phyloP scores from a whole-genome alignment of 805 yeast genomes.

The Candida saitoana region DNA sequence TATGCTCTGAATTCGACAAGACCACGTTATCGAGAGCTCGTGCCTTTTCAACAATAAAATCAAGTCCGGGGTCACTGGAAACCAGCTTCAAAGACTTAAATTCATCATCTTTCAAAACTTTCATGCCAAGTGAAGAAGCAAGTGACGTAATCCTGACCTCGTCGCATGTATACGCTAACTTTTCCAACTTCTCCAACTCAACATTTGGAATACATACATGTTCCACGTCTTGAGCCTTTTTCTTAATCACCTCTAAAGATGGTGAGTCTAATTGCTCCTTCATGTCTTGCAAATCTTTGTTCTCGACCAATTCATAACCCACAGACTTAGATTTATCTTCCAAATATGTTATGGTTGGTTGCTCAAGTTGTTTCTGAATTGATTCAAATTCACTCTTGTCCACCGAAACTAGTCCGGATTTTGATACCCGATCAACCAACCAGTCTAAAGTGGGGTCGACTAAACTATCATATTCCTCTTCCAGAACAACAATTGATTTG shows the following conservation, averaged over 20 bases:
- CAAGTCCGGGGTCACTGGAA: constrained; percentile 27
- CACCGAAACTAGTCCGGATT: constrained; percentile 12
- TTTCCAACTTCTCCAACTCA: constrained; percentile 9
- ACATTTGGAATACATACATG: constrained; percentile 16
- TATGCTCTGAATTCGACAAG: constrained; percentile 13
- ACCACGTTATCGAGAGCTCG: constrained; percentile 11
- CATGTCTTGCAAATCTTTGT: constrained; percentile 2
- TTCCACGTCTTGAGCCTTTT: constrained; percentile 35
- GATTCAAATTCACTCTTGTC: constrained; percentile 13
- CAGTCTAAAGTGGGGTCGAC: constrained; percentile 19
- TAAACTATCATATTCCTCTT: constrained; percentile 18
- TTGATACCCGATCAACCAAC: constrained; percentile 9
- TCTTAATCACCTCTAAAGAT: constrained; percentile 6
- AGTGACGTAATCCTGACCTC: constrained; percentile 2
- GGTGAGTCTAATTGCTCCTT: constrained; percentile 6
- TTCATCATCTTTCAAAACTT: constrained; percentile 6
- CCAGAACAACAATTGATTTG: constrained; percentile 14
- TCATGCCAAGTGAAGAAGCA: constrained; percentile 7
- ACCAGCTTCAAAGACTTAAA: constrained; percentile 4
- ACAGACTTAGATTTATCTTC: constrained; percentile 12
- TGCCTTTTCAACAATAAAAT: constrained; percentile 19
- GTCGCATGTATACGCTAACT: constrained; percentile 2
- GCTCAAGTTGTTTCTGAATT: constrained; percentile 9
- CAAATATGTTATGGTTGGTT: constrained; percentile 17
- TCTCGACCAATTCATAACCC: constrained; percentile 12